Evolutionary conservation across 1,284 basidiomycete species (phyloP), one percentile per base, ranked within the genome.

Genomic region (Ceratobasidium sp.): DNA sequence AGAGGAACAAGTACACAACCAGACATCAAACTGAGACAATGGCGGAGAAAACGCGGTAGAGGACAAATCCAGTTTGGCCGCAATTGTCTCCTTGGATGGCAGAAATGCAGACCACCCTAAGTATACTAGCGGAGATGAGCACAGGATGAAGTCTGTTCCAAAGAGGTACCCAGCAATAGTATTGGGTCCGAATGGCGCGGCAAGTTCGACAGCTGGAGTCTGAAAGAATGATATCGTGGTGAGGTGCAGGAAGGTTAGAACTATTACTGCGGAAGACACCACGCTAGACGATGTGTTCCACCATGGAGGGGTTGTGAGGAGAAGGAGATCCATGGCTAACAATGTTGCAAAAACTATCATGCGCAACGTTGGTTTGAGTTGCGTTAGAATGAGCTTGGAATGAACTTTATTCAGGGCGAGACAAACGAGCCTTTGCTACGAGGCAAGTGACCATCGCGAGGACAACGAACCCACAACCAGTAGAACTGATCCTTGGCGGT

Each of bases 101-200:
- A 1, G 58, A 43, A 23, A 61, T 7, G n/a, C 18, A 61, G 14
- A 26, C 58, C 26, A 26, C 38, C 23, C 26, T 2, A 44, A 43
- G 30, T 21, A 44, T 43, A 14, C 41, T 14, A 28, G 58, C n/a
- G 41, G 23, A 44, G n/a, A 61, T 61, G 6, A 61, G 41, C 5
- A 44, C 58, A n/a, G 55, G 18, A 61, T 43, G 28, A 61, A 43
- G 4, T 38, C 58, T 8, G 58, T 44, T 14, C 58, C 58, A 14
- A 43, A 43, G 46, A 44, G 30, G 58, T 44, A 44, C 32, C 21
- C 13, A 2, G 21, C 23, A 26, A 28, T 21, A 6, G 58, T 43
- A n/a, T 61, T 43, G 1, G 58, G 21, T 13, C 41, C 58, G 23
- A 61, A 61, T 26, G 38, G 11, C 1, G 21, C 46, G 16, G 58